Base-by-base conservation (phyloP, 1,139 yeast species). In the Casaregolazyma suthepensis region DNA sequence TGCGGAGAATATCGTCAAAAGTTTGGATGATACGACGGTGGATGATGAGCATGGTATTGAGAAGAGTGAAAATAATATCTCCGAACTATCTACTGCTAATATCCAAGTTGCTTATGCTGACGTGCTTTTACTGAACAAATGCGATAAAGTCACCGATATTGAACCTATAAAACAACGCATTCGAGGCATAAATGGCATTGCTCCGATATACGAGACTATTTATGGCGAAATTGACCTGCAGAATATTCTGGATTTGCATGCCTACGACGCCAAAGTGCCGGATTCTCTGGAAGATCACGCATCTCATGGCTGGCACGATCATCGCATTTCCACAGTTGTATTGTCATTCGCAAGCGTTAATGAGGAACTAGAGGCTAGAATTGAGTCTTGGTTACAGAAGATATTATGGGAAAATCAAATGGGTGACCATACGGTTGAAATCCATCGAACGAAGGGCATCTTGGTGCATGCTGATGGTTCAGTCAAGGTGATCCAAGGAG, bases 51-150 rank as follows among this genome's bases (percentile, higher is more conserved):
- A 81, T 59, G 74, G 75, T 3, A 71, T 70, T 22, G 67, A 71
- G 49, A 17, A 42, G 5, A 22, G 22, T 2, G 46, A 20, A 35
- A 12, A 29, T 18, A 19, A 43, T 17, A 45, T 12, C 58, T 79
- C 78, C 53, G 83, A 85, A 1, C 69, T 84, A 15, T 86, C 96
- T 0, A 86, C 96, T 0, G 96, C 98, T 0, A 91, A 87, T 66
- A 74, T 89, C 43, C 99, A 93, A 69, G 79, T 94, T 19, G 96
- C 96, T 0, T 73, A 90, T 66, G 97, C 97, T 0, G 99, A 93
- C 67, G 81, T 81, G 7, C 74, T 93, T 0, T 64, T 93, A 10
- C 62, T 93, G 54, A 93, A 94, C 70, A 93, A 93, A 68, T 71
- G 80, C 40, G 99, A 93, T 64, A 71, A 67, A 19, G 62, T 79